These are phyloP conservation scores for Asterionellopsis glacialis DNA, from an alignment of 108 stramenopile genomes.

Conservation along the genomic window DNA sequence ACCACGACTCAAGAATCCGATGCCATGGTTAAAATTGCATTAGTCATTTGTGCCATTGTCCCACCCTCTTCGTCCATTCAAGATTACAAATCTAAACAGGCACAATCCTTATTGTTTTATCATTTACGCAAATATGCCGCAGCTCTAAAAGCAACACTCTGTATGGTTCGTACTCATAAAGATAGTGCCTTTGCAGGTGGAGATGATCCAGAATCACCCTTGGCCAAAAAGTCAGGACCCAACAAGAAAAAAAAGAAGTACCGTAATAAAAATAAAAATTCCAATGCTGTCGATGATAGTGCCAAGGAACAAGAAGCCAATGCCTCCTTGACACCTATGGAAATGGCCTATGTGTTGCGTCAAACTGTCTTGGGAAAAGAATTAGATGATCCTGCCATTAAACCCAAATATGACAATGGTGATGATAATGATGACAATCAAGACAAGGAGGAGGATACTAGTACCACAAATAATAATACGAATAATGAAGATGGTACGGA, in stretches of 20 bases:
- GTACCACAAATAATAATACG: not conserved
- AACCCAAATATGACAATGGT: too few species aligned
- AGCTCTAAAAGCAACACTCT: constrained; percentile 50
- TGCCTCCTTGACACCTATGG: too few species aligned
- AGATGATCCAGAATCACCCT: too few species aligned
- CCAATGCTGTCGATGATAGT: not conserved
- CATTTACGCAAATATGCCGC: constrained; percentile 75
- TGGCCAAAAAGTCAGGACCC: too few species aligned
- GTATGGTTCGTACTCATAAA: constrained; percentile 34
- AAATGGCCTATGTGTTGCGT: too few species aligned
- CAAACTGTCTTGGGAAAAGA: too few species aligned
- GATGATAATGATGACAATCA: too few species aligned
- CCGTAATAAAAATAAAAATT: not conserved
- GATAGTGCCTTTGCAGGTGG: too few species aligned
- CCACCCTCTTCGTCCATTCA: constrained; percentile 5
- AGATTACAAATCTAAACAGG: constrained; percentile 51
- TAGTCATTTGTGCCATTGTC: too few species aligned
- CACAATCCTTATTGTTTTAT: constrained; percentile 54
- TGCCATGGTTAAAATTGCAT: not conserved
- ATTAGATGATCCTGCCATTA: too few species aligned
- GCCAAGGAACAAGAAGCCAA: too few species aligned
- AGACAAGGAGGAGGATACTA: not conserved
- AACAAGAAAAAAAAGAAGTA: too few species aligned
- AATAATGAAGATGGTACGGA: constrained; percentile 4
- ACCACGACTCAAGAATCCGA: constrained; percentile 4